phyloP scores from a whole-genome alignment of 768 basidiomycete species.

The Rhizopogon sp. region DNA sequence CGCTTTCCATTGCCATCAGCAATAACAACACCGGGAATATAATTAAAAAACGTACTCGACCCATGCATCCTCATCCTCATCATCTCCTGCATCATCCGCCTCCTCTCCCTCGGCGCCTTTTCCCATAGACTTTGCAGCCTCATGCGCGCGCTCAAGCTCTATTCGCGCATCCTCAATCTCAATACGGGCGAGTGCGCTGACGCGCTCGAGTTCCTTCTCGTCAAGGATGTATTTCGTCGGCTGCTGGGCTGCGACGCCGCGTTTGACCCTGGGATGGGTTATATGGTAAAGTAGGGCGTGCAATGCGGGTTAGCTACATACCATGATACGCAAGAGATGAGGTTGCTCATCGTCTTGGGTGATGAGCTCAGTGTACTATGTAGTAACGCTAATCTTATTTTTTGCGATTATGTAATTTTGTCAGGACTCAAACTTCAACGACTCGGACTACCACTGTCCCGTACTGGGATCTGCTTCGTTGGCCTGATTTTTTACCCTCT shows the following conservation, averaged over 20 bases:
- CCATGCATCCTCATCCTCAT: conserved; percentile 60
- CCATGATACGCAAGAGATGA: conserved; percentile 72
- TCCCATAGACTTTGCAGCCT: conserved; percentile 69
- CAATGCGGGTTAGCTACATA: conserved; percentile 10
- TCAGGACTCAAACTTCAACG: too few species aligned
- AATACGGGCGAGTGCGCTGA: conserved; percentile 80
- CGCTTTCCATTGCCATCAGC: conserved; percentile 24
- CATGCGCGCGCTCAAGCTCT: conserved; percentile 79
- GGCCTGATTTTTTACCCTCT: too few species aligned
- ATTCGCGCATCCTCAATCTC: conserved; percentile 87
- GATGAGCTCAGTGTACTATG: background rate
- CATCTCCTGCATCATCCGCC: conserved; percentile 50
- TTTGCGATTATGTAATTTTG: background rate
- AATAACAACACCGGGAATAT: conserved; percentile 12
- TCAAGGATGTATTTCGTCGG: conserved; percentile 89
- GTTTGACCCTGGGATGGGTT: conserved; percentile 54
- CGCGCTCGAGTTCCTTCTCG: conserved; percentile 83
- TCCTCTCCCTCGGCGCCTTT: conserved; percentile 61
- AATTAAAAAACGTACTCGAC: conserved; percentile 68
- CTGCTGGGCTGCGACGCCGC: conserved; percentile 68
- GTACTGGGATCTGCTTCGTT: too few species aligned
- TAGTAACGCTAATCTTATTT: background rate
- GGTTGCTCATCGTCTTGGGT: conserved; percentile 51
- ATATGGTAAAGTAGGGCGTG: background rate
- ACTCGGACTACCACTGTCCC: too few species aligned